Conservation (phyloP, 257 asterid genomes). For the Vinca minor region DNA sequence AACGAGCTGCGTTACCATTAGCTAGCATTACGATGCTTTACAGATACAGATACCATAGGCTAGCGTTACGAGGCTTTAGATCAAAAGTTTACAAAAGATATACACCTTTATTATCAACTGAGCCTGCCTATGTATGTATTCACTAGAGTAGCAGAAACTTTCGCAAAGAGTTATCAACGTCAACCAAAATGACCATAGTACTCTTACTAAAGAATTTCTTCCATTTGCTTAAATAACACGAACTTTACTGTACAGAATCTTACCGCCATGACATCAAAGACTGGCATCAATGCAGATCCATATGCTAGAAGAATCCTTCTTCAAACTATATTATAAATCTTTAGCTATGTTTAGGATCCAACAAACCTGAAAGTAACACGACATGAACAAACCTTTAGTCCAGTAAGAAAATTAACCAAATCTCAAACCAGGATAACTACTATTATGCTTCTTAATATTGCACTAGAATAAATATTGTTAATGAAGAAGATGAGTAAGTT, state of each 20-base stretch:
- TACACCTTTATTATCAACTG: too few species aligned
- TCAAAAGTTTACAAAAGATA: too few species aligned
- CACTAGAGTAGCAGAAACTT: not conserved
- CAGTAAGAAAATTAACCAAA: not conserved
- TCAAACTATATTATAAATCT: not conserved
- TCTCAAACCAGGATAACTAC: not conserved
- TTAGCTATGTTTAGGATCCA: not conserved
- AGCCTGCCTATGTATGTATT: too few species aligned
- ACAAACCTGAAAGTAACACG: not conserved
- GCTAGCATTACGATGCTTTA: too few species aligned
- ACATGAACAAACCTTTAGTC: not conserved
- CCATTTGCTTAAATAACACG: not conserved
- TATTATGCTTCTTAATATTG: too few species aligned
- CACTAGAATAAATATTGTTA: too few species aligned
- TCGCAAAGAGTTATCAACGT: not conserved
- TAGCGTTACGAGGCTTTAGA: too few species aligned
- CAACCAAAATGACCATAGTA: not conserved
- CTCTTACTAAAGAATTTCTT: not conserved
- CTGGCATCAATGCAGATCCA: not conserved
- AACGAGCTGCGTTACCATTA: too few species aligned
- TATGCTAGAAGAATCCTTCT: not conserved
- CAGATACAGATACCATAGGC: too few species aligned
- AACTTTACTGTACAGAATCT: not conserved
- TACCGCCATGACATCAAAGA: not conserved
- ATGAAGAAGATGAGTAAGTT: too few species aligned